Evolutionary conservation across 441 rosid species (phyloP).

Genomic region (Bocquillonia castaneifolia): DNA sequence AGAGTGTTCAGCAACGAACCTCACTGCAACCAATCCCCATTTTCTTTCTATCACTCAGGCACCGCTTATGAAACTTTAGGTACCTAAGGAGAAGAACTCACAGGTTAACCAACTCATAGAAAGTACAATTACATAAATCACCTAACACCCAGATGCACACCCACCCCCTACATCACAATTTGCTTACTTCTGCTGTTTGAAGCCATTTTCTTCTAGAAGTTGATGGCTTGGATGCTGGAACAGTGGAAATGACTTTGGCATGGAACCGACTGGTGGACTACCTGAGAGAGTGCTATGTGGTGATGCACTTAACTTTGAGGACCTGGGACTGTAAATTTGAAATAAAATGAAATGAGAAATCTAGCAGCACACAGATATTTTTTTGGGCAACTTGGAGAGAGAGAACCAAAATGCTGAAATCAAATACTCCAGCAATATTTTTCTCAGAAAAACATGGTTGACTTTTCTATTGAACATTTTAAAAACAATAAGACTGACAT

Average conservation of each 20-base stretch:
- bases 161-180: conserved; percentile 16
- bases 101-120: conserved; percentile 22
- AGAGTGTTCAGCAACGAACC: conserved; percentile 42
- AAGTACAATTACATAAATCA: neutral
- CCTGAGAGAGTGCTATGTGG: conserved; percentile 67
- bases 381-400: neutral
- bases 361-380: neutral
- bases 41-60: conserved; percentile 90
- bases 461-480: neutral
- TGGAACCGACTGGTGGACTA: conserved; percentile 92
- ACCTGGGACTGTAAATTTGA: conserved; percentile 51
- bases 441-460: neutral
- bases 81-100: conserved; percentile 52
- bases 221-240: conserved; percentile 98
- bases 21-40: conserved; percentile 89
- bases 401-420: conserved; percentile 2
- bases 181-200: conserved; percentile 90
- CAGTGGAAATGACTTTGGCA: conserved; percentile 86
- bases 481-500: neutral
- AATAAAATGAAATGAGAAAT: conserved; percentile 6
- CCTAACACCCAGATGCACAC: neutral
- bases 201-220: conserved; percentile 92
- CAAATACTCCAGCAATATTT: neutral
- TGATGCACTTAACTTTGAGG: conserved; percentile 78
- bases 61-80: conserved; percentile 78